These are phyloP conservation scores for Phalaenopsis equestris DNA, from an alignment of 106 monocot genomes.

Conservation along the genomic window DNA sequence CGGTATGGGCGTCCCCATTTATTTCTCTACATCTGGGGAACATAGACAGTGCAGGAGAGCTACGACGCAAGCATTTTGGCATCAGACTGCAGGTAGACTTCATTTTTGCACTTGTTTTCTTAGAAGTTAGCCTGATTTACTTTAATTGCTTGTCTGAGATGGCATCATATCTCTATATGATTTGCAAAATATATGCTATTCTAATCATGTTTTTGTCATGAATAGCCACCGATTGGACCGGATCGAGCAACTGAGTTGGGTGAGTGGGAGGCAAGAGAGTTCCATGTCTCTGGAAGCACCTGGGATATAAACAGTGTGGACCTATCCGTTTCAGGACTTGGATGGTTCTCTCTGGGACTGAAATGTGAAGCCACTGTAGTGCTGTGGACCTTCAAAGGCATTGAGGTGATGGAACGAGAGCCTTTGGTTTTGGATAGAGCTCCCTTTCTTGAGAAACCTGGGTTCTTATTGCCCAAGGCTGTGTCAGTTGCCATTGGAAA, in stretches of 20 bases:
- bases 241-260: constrained; percentile 66
- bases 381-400: constrained; percentile 80
- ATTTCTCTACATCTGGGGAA: constrained; percentile 92
- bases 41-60: constrained; percentile 72
- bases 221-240: constrained; percentile 69
- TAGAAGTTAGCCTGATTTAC: not conserved
- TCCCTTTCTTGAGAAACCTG: constrained; percentile 68
- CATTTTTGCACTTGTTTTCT: not conserved
- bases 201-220: not conserved
- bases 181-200: not conserved
- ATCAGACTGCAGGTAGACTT: constrained; percentile 69
- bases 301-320: constrained; percentile 87
- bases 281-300: constrained; percentile 67
- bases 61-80: constrained; percentile 70
- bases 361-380: constrained; percentile 79
- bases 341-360: constrained; percentile 87
- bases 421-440: constrained; percentile 80
- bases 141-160: not conserved
- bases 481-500: constrained; percentile 69
- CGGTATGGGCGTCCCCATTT: constrained; percentile 79
- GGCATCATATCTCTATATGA: not conserved
- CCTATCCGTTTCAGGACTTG: constrained; percentile 68
- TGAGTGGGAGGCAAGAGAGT: constrained; percentile 51
- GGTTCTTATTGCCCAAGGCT: constrained; percentile 76
- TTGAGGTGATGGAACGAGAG: constrained; percentile 62